These are phyloP conservation scores for Trypanosoma boissoni DNA, from an alignment of 208 protist genomes.

Conservation along the genomic window DNA sequence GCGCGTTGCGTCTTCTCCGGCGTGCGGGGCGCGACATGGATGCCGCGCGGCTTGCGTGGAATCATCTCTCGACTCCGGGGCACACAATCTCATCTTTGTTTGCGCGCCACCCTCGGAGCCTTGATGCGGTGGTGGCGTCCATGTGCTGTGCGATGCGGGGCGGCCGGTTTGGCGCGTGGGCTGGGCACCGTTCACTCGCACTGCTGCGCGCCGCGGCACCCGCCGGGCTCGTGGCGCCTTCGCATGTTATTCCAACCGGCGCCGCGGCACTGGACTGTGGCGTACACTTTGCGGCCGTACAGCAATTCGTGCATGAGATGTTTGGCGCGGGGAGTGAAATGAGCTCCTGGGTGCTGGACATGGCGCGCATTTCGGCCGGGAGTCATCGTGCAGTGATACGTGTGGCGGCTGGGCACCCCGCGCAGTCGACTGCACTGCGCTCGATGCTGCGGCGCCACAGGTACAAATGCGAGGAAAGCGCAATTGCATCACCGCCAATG, in stretches of 20 bases:
- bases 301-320: constrained; percentile 31
- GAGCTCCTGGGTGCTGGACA: constrained; percentile 38
- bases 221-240: constrained; percentile 23
- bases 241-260: constrained; percentile 48
- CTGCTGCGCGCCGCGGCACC: constrained; percentile 28
- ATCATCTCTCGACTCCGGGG: constrained; percentile 48
- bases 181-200: constrained; percentile 55
- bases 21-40: constrained; percentile 23
- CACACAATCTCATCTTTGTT: constrained; percentile 18
- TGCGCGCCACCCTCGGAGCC: constrained; percentile 6
- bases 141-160: constrained; percentile 43
- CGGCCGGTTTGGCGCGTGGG: constrained; percentile 33
- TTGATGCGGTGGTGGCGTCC: constrained; percentile 31
- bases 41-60: constrained; percentile 59
- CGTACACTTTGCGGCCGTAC: constrained; percentile 50
- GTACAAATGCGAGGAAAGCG: neutral
- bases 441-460: constrained; percentile 6
- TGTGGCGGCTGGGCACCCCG: constrained; percentile 8
- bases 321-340: constrained; percentile 22
- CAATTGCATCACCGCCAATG: neutral
- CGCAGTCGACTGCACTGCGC: neutral
- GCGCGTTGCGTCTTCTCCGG: constrained; percentile 30
- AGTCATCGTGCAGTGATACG: constrained; percentile 11
- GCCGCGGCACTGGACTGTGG: constrained; percentile 47
- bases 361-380: constrained; percentile 31